A percentile compares a stretch with the other conserved stretches of the same genome.
Evolutionary conservation across 208 protist species (phyloP).

Genomic region (Entamoeba dispar): DNA sequence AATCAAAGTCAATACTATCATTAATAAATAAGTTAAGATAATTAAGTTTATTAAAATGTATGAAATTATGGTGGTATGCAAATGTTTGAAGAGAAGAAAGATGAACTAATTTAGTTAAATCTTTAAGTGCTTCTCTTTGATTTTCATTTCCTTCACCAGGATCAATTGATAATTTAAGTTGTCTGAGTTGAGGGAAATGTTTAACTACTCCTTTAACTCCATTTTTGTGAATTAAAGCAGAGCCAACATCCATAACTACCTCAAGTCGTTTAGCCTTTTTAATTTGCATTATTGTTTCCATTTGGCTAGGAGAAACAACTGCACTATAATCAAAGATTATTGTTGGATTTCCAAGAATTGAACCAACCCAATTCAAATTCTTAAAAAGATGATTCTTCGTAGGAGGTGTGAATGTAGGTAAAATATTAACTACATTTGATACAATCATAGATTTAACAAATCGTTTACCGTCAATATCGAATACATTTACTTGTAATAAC

Average conservation of each 20-base stretch:
- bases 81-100: background rate
- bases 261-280: background rate
- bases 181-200: background rate
- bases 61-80: background rate
- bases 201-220: background rate
- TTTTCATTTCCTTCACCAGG: background rate
- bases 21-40: background rate
- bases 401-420: background rate
- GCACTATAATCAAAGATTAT: background rate
- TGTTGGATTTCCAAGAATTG: background rate
- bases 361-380: background rate
- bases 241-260: background rate
- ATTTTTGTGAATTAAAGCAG: background rate
- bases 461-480: background rate
- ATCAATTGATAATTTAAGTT: background rate
- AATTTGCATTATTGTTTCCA: background rate
- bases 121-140: background rate
- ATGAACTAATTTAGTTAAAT: background rate
- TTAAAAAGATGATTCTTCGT: background rate
- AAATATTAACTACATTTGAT: background rate
- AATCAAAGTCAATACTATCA: background rate
- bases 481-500: background rate
- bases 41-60: background rate
- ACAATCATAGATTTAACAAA: background rate
- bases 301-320: background rate